Conservation (phyloP, 2,329 filamentous ascomycete genomes). For the Venturia carpophila region DNA sequence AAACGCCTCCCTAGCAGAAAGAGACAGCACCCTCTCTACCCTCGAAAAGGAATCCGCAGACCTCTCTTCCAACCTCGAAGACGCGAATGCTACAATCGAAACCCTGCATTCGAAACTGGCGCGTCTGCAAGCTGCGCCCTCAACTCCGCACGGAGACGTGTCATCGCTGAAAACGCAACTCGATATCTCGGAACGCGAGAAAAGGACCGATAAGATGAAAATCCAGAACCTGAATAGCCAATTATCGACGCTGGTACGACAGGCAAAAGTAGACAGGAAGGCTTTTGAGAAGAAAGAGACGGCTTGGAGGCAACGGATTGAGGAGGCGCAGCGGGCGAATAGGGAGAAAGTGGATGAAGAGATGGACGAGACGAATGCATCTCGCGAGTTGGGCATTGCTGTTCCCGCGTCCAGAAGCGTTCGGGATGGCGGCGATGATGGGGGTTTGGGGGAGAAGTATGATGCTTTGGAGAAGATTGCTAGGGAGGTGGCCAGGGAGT, state of each 20-base stretch:
- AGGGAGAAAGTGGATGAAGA: not conserved
- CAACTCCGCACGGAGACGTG: not conserved
- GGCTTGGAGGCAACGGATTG: not conserved
- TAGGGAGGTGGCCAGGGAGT: not conserved
- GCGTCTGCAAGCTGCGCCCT: not conserved
- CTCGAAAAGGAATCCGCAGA: not conserved
- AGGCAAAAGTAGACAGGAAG: not conserved
- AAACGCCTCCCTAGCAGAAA: not conserved
- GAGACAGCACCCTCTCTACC: not conserved
- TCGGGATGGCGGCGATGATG: not conserved
- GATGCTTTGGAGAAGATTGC: constrained; percentile 1
- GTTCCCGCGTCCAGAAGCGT: not conserved
- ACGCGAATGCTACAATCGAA: not conserved
- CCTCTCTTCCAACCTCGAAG: not conserved
- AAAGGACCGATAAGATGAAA: not conserved
- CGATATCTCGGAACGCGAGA: not conserved
- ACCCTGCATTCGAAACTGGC: not conserved
- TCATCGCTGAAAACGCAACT: not conserved
- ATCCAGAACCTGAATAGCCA: not conserved
- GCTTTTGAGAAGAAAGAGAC: not conserved
- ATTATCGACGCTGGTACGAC: not conserved
- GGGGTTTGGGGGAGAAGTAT: not conserved
- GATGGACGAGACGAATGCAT: not conserved
- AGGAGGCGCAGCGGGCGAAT: not conserved
- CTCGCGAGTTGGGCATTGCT: not conserved